These are phyloP conservation scores for Colletotrichum cereale DNA, from an alignment of 2,329 filamentous ascomycete species.

Conservation along the genomic window DNA sequence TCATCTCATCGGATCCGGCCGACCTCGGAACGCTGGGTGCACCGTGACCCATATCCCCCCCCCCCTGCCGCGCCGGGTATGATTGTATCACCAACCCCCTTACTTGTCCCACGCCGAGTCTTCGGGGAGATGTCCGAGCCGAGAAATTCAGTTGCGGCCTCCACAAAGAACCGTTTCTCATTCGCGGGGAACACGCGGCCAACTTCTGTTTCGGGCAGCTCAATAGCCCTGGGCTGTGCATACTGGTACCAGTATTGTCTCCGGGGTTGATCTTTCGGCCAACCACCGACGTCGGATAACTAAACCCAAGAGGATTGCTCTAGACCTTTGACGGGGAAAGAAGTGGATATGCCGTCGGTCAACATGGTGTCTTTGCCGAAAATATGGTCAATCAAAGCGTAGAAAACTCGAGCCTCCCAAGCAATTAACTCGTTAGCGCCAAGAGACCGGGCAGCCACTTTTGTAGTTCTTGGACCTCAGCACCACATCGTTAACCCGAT, in stretches of 20 bases:
- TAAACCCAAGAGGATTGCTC: neutral
- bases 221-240: neutral
- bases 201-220: constrained; percentile 3
- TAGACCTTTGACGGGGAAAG: constrained; percentile 8
- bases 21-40: constrained; percentile 26
- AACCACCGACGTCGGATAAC: constrained; percentile 35
- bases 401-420: neutral
- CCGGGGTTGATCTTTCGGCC: constrained; percentile 1
- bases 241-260: neutral
- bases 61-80: neutral
- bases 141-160: neutral
- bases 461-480: neutral
- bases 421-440: neutral
- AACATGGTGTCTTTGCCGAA: neutral
- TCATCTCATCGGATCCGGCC: constrained; percentile 18
- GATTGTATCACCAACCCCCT: neutral
- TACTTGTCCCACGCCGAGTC: neutral
- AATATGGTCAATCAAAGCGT: neutral
- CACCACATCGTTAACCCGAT: neutral
- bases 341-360: constrained; percentile 5
- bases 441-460: too few species aligned
- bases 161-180: neutral
- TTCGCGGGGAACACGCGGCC: constrained; percentile 5
- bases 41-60: neutral
- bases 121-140: constrained; percentile 25